Base-by-base conservation (phyloP, 2,329 filamentous ascomycete species). In the Fusarium pseudonygamai region DNA sequence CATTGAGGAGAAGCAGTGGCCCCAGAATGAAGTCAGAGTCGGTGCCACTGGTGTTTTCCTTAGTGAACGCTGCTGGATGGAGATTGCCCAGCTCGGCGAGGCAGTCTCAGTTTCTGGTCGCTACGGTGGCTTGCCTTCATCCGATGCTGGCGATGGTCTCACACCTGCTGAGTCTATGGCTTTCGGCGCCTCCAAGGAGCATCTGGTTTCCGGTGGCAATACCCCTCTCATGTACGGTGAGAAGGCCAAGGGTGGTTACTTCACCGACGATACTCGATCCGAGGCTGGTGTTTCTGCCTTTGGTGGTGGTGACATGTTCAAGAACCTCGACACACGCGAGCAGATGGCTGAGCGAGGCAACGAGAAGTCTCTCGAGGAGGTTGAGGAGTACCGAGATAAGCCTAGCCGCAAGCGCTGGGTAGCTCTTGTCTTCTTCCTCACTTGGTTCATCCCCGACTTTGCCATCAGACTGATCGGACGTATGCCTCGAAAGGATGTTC, bases 261-360 rank as follows among this genome's bases (percentile, higher is more conserved):
- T 98, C 77, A 93, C 92, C 60, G 95, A 97, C 65, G 96, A 99
- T 80, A 87, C 91, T 13, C 94, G 95, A 47, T 98, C 96, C 36
- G 96, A 99, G 58, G 95, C 96, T 13, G 96, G 95, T 8, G 93
- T 89, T 5, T 98, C 96, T n/a, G 95, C 94, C 11, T 93, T 97
- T 80, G 93, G 95, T 53, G 93, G 90, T 60, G 95, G 96, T 13
- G 96, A 99, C 80, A 97, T 99, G 96, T 99, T 99, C 87, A 94
- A 95, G 79, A 97, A 98, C 78, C 87, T 98, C 13, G 96, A 98
- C 76, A 98, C 96, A 12, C 90, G 94, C 72, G 93, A 97, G 80
- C 93, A 97, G 80, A 94, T 99, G 90, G 94, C 96, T 1, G 96
- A 98, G 83, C 96, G 97, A 75, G 94, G 94, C 69, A 97, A 97